Percentiles rank a stretch among this genome's conserved stretches.
Conservation (phyloP, 208 protist species). For the Acanthamoeba sp. region DNA sequence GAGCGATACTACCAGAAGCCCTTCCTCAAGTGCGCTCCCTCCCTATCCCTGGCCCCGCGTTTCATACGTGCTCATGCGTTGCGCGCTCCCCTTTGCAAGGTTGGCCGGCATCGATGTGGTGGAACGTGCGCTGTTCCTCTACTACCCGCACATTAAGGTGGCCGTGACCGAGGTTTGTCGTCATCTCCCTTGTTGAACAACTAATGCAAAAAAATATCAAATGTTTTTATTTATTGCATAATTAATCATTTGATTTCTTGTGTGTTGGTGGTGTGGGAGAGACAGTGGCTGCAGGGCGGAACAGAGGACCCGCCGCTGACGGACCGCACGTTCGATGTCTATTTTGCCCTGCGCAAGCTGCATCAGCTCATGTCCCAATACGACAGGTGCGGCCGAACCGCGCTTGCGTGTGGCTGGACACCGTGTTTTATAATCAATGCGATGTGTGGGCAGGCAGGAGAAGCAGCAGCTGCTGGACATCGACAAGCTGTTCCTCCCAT, state of each 20-base stretch:
- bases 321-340: slow-evolving; percentile 66
- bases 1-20: slow-evolving; percentile 37
- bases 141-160: slow-evolving; percentile 55
- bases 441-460: background rate
- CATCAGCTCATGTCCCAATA: slow-evolving; percentile 17
- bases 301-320: slow-evolving; percentile 60
- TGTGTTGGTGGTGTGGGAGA: background rate
- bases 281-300: slow-evolving; percentile 46
- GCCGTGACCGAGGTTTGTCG: slow-evolving; percentile 32
- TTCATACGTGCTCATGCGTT: background rate
- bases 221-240: no score
- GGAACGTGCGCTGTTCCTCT: slow-evolving; percentile 30
- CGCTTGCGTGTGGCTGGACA: no score
- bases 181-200: background rate
- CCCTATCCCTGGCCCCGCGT: no score
- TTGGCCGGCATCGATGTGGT: slow-evolving; percentile 36
- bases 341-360: slow-evolving; percentile 56
- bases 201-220: no score
- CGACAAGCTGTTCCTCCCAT: slow-evolving; percentile 44
- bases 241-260: background rate
- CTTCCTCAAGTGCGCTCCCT: slow-evolving; percentile 12
- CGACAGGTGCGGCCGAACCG: background rate
- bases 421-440: no score
- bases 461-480: slow-evolving; percentile 63
- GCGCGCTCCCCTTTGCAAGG: background rate